phyloP scores from a whole-genome alignment of 2,329 filamentous ascomycete genomes.

The Scytalidium sp. region DNA sequence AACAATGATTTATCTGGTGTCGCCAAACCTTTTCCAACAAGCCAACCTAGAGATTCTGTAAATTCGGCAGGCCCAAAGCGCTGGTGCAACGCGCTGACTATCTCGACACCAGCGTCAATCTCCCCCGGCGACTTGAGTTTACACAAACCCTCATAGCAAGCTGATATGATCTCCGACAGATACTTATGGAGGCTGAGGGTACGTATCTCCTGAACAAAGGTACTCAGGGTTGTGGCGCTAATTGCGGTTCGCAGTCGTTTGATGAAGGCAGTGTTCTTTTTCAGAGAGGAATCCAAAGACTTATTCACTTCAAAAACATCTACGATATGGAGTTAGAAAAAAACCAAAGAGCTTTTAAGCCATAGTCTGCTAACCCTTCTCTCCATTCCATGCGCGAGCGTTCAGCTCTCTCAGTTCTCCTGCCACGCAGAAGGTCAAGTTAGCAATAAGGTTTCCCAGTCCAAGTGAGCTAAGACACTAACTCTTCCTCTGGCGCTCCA shows the following conservation, averaged over 20 bases:
- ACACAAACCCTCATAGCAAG: slow-evolving; percentile 91
- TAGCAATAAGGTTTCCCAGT: slow-evolving; percentile 9
- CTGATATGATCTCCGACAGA: slow-evolving; percentile 93
- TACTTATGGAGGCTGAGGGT: slow-evolving; percentile 93
- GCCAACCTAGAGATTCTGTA: slow-evolving; percentile 88
- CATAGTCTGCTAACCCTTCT: slow-evolving; percentile 60
- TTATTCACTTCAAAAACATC: slow-evolving; percentile 75
- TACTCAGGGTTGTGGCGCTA: slow-evolving; percentile 72
- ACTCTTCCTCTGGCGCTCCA: slow-evolving; percentile 68
- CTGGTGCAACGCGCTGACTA: slow-evolving; percentile 92
- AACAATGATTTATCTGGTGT: slow-evolving; percentile 83
- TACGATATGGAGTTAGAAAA: slow-evolving; percentile 35
- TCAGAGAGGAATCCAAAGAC: slow-evolving; percentile 89
- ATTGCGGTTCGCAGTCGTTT: slow-evolving; percentile 91
- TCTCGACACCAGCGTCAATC: slow-evolving; percentile 86
- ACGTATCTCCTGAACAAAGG: slow-evolving; percentile 86
- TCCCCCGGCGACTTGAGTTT: slow-evolving; percentile 90
- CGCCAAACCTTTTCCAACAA: slow-evolving; percentile 84
- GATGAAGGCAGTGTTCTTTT: slow-evolving; percentile 98
- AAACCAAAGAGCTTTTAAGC: slow-evolving; percentile 1
- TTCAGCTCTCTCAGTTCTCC: slow-evolving; percentile 91
- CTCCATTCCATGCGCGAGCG: slow-evolving; percentile 81
- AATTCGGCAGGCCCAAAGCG: slow-evolving; percentile 89
- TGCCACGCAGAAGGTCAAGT: slow-evolving; percentile 34
- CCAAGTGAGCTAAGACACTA: slow-evolving; percentile 21